Base-by-base conservation (phyloP, 2,329 filamentous ascomycete genomes). In the Fusarium subtropicale region DNA sequence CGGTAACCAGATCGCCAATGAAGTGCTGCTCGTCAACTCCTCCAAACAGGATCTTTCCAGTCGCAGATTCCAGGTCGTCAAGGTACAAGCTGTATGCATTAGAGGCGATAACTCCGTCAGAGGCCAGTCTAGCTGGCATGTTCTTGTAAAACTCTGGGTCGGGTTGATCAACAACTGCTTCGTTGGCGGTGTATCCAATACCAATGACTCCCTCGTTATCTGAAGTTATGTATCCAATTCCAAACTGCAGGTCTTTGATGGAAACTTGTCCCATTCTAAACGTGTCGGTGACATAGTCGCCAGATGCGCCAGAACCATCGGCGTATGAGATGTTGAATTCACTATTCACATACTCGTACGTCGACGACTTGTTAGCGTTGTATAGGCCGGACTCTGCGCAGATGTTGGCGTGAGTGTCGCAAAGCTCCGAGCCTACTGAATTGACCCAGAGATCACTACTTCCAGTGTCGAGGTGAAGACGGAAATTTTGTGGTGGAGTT, bases 261-360 rank as follows among this genome's bases (percentile, higher is more conserved):
- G 79, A 84, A 31, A 84, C 77, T 24, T 81, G 81, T 15, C 86
- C 89, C 55, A 94, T 82, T 7, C 79, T 81, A 60, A 97, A 81
- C 0, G 85, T 91, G 75, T 97, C 94, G 7, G 87, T 89, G 4
- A 88, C 92, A 77, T 97, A 97, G 79, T 96, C 92, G 34, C 94
- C 94, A 2, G 81, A 78, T 1, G 93, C 92, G 7, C 89, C 88
- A 1, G 92, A 92, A 46, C 92, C 92, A 79, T 97, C 94, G 41
- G 92, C 91, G 71, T 97, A 97, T 2, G 90, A 89, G 68, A 97
- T 97, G 80, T 95, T 94, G 82, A 97, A 97, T 64, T 89, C 84
- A 75, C 87, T 89, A 67, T 89, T 90, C 56, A 97, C 79, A 76
- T 90, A 93, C 34, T 85, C 75, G 79, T 94, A 95, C 3, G 93